Evolutionary conservation across 768 basidiomycete genomes (phyloP).

Genomic region (Mrakia hoshinonis): DNA sequence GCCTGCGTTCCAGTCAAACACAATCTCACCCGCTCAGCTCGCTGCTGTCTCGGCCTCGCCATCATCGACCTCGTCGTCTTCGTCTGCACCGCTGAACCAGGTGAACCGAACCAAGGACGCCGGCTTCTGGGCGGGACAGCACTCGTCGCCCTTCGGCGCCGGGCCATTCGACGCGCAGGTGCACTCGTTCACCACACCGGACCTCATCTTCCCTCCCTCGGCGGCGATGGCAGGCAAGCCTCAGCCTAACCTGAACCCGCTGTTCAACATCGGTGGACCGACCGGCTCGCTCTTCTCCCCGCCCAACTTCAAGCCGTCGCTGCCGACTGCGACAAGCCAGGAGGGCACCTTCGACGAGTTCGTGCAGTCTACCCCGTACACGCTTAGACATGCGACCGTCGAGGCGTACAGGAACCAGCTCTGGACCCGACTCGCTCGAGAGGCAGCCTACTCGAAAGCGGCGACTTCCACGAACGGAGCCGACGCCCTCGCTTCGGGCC

Average conservation of each 20-base stretch:
- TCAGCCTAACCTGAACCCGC: constrained; percentile 19
- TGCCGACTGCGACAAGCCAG: constrained; percentile 52
- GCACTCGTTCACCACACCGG: not conserved
- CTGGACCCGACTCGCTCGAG: constrained; percentile 81
- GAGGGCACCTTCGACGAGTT: constrained; percentile 23
- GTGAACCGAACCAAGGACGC: constrained; percentile 12
- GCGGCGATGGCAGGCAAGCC: not conserved
- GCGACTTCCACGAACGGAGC: constrained; percentile 34
- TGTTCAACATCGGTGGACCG: not conserved
- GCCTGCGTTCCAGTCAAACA: constrained; percentile 41
- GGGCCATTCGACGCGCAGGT: constrained; percentile 3
- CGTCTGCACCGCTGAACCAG: constrained; percentile 48
- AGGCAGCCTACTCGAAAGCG: constrained; percentile 43
- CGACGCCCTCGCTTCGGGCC: constrained; percentile 29
- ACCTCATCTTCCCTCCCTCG: constrained; percentile 1
- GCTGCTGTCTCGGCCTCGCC: constrained; percentile 30
- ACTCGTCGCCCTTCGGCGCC: constrained; percentile 1
- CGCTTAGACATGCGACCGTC: constrained; percentile 34
- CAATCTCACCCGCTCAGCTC: constrained; percentile 35
- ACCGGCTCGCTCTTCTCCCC: not conserved
- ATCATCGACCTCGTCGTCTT: constrained; percentile 53
- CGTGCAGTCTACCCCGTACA: constrained; percentile 39
- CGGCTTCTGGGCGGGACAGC: constrained; percentile 1
- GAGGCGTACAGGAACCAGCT: constrained; percentile 72
- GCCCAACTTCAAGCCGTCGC: constrained; percentile 43